Conservation (phyloP, 208 protist species). For the Trypanosoma melophagium region DNA sequence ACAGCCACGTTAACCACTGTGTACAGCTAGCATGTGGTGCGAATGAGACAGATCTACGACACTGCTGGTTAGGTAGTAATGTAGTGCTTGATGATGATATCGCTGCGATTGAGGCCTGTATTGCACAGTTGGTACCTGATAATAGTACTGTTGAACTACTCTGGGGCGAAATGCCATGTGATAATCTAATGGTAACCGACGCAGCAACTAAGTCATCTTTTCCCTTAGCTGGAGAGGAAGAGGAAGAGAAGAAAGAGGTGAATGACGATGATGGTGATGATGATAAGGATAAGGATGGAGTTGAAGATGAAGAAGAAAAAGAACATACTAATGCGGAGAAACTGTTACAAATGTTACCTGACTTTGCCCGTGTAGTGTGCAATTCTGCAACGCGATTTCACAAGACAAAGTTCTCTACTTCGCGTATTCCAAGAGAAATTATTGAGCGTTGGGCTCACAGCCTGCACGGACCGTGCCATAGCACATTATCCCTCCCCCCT, state of each 20-base stretch:
- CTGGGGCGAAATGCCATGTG: constrained; percentile 60
- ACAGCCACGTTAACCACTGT: constrained; percentile 40
- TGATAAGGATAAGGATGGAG: constrained; percentile 14
- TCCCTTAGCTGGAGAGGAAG: not conserved
- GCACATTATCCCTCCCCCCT: constrained; percentile 20
- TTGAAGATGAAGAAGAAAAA: constrained; percentile 3
- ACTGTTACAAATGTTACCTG: constrained; percentile 54
- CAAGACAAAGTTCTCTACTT: constrained; percentile 23
- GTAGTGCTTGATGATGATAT: constrained; percentile 63
- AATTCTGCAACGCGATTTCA: constrained; percentile 40
- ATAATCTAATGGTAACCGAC: not conserved
- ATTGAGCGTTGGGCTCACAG: constrained; percentile 41
- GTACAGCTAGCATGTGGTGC: constrained; percentile 38
- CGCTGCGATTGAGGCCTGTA: constrained; percentile 37
- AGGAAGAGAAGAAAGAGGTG: not conserved
- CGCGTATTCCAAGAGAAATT: constrained; percentile 41
- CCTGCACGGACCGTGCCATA: constrained; percentile 14
- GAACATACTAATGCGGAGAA: constrained; percentile 7
- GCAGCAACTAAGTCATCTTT: too few species aligned
- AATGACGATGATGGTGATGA: constrained; percentile 1
- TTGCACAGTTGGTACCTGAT: constrained; percentile 55
- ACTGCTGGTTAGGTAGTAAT: constrained; percentile 46
- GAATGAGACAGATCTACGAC: constrained; percentile 41
- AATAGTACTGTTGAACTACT: constrained; percentile 45
- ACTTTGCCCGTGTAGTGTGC: constrained; percentile 44